phyloP scores from a whole-genome alignment of 2,329 filamentous ascomycete genomes.

The Phialophora tarda region DNA sequence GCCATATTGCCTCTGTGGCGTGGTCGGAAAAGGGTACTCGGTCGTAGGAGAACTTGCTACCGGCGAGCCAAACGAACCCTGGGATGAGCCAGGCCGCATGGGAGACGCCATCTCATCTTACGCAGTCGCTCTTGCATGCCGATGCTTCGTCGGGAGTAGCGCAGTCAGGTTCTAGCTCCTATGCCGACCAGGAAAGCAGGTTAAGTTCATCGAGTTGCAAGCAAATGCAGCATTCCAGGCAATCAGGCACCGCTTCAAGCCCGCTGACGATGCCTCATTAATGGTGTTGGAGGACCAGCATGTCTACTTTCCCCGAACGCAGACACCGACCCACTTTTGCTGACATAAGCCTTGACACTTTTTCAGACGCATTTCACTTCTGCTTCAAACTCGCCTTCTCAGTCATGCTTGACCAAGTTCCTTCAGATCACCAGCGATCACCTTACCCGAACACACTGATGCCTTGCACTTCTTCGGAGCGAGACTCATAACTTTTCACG shows the following conservation, averaged over 20 bases:
- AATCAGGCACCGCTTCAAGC: neutral
- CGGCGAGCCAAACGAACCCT: constrained; percentile 26
- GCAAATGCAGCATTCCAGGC: neutral
- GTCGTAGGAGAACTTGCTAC: constrained; percentile 26
- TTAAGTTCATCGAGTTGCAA: neutral
- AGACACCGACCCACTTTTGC: neutral
- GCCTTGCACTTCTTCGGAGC: neutral
- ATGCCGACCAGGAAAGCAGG: neutral
- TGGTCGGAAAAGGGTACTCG: constrained; percentile 38
- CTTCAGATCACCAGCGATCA: neutral
- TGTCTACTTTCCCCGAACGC: neutral
- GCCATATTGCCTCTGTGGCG: constrained; percentile 23
- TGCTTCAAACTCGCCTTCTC: neutral
- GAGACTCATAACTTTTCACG: neutral
- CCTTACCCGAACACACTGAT: neutral
- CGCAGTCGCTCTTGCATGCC: constrained; percentile 1
- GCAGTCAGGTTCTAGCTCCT: neutral
- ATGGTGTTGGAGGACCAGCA: neutral
- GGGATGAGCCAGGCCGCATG: constrained; percentile 24
- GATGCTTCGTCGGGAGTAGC: neutral
- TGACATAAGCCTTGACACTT: neutral
- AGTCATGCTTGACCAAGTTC: neutral
- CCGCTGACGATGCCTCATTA: neutral
- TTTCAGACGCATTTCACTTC: neutral
- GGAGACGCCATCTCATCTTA: constrained; percentile 33